phyloP scores from a whole-genome alignment of 176 grass and related monocot genomes.

The Cenchrus purpureus region DNA sequence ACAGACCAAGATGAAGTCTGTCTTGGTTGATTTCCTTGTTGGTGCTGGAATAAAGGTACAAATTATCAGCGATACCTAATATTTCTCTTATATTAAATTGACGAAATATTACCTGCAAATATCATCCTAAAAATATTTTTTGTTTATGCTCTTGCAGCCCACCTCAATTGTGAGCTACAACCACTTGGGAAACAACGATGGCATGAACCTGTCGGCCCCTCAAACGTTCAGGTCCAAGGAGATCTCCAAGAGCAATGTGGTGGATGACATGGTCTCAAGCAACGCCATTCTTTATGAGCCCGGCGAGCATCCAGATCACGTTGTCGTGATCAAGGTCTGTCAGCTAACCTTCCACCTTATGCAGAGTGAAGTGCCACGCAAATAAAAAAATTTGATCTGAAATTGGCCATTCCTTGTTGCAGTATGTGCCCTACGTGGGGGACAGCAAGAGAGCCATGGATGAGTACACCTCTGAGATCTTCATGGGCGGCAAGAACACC shows the following conservation, averaged over 20 bases:
- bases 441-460: conserved; percentile 99
- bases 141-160: conserved; percentile 55
- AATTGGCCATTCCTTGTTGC: conserved; percentile 4
- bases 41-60: conserved; percentile 97
- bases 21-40: conserved; percentile 95
- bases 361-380: not conserved
- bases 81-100: not conserved
- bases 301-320: conserved; percentile 92
- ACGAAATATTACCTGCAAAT: not conserved
- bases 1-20: conserved; percentile 98
- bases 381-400: not conserved
- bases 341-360: conserved; percentile 1
- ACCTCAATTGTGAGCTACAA: conserved; percentile 99
- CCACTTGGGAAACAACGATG: conserved; percentile 94
- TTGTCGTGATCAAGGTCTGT: conserved; percentile 95
- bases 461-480: conserved; percentile 98
- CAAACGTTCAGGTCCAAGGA: conserved; percentile 98
- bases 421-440: conserved; percentile 96
- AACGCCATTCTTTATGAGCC: conserved; percentile 92
- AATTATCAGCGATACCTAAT: not conserved
- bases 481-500: conserved; percentile 94
- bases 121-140: not conserved
- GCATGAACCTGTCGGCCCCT: conserved; percentile 92
- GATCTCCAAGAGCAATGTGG: conserved; percentile 98
- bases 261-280: conserved; percentile 98